These are phyloP conservation scores for Cynanchum wilfordii DNA, from an alignment of 257 asterid species.

Conservation along the genomic window DNA sequence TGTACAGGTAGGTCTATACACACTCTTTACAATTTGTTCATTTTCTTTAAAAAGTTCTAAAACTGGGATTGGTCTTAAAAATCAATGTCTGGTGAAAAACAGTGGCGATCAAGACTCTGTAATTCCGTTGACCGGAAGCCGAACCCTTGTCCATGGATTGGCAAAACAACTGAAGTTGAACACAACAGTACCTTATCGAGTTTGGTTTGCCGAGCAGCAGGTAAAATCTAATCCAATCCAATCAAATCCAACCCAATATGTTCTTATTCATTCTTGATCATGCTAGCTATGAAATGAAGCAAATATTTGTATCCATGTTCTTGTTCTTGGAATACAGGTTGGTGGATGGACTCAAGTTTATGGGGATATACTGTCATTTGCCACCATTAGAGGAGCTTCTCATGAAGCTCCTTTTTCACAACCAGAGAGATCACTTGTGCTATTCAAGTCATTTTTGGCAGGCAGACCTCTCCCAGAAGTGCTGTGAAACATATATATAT, in stretches of 20 bases:
- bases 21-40: too few species aligned
- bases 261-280: not conserved
- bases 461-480: slow-evolving; percentile 53
- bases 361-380: slow-evolving; percentile 56
- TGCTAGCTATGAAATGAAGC: not conserved
- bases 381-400: slow-evolving; percentile 71
- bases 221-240: slow-evolving; percentile 22
- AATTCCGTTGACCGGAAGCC: slow-evolving; percentile 63
- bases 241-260: not conserved
- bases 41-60: not conserved
- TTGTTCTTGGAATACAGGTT: slow-evolving; percentile 36
- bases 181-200: slow-evolving; percentile 55
- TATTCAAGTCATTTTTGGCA: slow-evolving; percentile 54
- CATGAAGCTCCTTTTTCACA: slow-evolving; percentile 79
- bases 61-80: not conserved
- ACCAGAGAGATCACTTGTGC: slow-evolving; percentile 63
- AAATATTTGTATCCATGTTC: not conserved
- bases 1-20: slow-evolving; percentile 43
- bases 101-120: slow-evolving; percentile 84
- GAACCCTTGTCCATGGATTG: slow-evolving; percentile 36
- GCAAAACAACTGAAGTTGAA: slow-evolving; percentile 42
- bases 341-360: slow-evolving; percentile 76
- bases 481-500: slow-evolving; percentile 13
- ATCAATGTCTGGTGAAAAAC: slow-evolving; percentile 12
- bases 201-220: slow-evolving; percentile 65